Conservation (phyloP, 2,329 filamentous ascomycete genomes). For the Sarocladiaceae sp. region DNA sequence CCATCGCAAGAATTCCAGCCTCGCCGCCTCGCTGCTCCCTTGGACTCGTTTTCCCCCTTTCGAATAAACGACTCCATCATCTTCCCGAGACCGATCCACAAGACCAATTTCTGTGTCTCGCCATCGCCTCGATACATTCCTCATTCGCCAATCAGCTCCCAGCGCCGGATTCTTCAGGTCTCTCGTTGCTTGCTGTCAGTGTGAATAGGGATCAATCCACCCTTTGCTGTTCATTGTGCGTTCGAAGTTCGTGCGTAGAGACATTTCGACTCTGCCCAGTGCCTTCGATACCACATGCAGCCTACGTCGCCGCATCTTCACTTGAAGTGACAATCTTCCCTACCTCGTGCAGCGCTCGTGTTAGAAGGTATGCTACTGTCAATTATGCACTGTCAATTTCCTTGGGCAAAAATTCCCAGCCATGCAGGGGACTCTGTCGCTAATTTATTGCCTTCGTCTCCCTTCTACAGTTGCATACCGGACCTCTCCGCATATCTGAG, state of each 20-base stretch:
- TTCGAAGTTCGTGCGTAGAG: not conserved
- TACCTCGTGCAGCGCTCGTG: not conserved
- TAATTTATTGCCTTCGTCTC: conserved; percentile 7
- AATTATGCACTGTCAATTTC: not conserved
- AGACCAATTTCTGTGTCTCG: conserved; percentile 6
- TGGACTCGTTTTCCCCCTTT: conserved; percentile 9
- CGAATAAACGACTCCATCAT: conserved; percentile 12
- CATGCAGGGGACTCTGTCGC: not conserved
- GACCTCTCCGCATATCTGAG: conserved; percentile 28
- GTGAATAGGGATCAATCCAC: conserved; percentile 1
- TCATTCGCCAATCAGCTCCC: conserved; percentile 4
- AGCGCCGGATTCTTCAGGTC: conserved; percentile 1
- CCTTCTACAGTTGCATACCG: conserved; percentile 32
- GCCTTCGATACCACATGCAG: not conserved
- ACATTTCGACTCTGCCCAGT: not conserved
- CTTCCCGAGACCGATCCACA: conserved; percentile 11
- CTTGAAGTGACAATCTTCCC: not conserved
- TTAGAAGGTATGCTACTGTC: not conserved
- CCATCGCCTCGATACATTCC: conserved; percentile 7
- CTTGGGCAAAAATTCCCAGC: not conserved
- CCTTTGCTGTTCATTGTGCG: not conserved
- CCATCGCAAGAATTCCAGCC: conserved; percentile 12
- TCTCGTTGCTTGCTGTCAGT: not conserved
- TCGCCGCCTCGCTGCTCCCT: conserved; percentile 9
- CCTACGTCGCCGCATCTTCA: not conserved